Evolutionary conservation across 805 yeast species (phyloP).

Genomic region (Wickerhamiella alocasiicola): DNA sequence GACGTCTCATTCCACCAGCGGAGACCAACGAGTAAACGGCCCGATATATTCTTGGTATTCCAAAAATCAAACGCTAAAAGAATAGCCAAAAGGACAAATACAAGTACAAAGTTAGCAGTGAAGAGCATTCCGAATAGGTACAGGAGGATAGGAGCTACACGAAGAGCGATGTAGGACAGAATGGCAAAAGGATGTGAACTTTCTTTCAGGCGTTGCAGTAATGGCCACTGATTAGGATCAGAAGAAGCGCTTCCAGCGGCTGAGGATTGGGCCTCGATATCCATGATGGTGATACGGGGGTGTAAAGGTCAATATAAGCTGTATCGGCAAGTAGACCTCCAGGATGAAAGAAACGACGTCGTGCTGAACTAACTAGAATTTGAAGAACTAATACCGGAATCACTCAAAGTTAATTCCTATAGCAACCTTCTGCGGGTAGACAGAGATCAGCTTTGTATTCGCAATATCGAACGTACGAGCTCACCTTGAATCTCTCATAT

Average conservation of each 20-base stretch:
- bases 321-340: too few relatives aligned
- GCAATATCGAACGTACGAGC: too few relatives aligned
- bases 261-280: constrained; percentile 5
- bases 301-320: too few relatives aligned
- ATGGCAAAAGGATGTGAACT: constrained; percentile 80
- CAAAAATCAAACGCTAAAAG: constrained; percentile 83
- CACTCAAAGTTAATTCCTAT: too few relatives aligned
- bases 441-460: too few relatives aligned
- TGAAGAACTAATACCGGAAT: too few relatives aligned
- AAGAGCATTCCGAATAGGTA: constrained; percentile 63
- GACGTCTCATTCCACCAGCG: constrained; percentile 91
- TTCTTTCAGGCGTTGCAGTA: constrained; percentile 41
- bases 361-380: too few relatives aligned
- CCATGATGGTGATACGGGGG: constrained; percentile 1
- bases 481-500: too few relatives aligned
- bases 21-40: constrained; percentile 78
- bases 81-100: constrained; percentile 67
- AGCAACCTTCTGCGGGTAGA: too few relatives aligned
- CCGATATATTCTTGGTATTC: constrained; percentile 84
- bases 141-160: constrained; percentile 48
- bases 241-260: not conserved
- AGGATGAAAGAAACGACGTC: too few relatives aligned
- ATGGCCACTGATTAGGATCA: constrained; percentile 20
- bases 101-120: constrained; percentile 42
- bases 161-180: constrained; percentile 46